Base-by-base conservation (phyloP, 2,329 filamentous ascomycete genomes). In the Rugonectria rugulosa region DNA sequence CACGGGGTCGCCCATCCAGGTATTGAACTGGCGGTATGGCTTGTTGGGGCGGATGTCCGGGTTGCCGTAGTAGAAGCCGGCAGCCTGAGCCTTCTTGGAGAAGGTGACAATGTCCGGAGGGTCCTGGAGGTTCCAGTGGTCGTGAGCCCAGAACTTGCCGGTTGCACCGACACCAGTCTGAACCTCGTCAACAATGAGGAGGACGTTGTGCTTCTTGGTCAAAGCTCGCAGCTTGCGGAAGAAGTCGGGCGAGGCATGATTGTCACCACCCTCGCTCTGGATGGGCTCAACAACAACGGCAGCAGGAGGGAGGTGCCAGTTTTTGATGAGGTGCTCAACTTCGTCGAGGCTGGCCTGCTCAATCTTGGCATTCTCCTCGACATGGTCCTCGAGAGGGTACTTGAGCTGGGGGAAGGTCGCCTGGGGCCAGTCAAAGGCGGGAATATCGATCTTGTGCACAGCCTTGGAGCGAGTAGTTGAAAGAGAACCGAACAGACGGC, bases 11-110 rank as follows among this genome's bases (percentile, higher is more conserved):
- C 92, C 92, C 89, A 97, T 96, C 92, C 92, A 97, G 43, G 92
- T 97, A 82, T 97, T 97, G 83, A 97, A 97, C 77, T 97, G 92
- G 59, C 92, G 88, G 81, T 96, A 97, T 6, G 93, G 90, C 83
- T 93, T 93, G 81, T 96, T 96, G 60, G 92, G 92, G 11, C 90
- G 83, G 65, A 97, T 82, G 36, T 85, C 87, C 9, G 86, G 83
- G 81, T 95, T 88, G 58, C 89, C 89, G 72, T 88, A 97, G 82
- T 95, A 97, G 83, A 94, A 97, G 27, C 92, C 92, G 6, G 93
- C 92, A 2, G 92, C 91, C 78, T 97, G 92, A 3, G 92, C 93
- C 82, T 97, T 97, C 82, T 97, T 97, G 70, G 87, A 91, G 79
- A 97, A 97, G 55, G 92, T 97, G 38, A 97, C 92, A 81, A 97